These are phyloP conservation scores for Peniophora sp. DNA, from an alignment of 1,284 basidiomycete species.

Conservation along the genomic window DNA sequence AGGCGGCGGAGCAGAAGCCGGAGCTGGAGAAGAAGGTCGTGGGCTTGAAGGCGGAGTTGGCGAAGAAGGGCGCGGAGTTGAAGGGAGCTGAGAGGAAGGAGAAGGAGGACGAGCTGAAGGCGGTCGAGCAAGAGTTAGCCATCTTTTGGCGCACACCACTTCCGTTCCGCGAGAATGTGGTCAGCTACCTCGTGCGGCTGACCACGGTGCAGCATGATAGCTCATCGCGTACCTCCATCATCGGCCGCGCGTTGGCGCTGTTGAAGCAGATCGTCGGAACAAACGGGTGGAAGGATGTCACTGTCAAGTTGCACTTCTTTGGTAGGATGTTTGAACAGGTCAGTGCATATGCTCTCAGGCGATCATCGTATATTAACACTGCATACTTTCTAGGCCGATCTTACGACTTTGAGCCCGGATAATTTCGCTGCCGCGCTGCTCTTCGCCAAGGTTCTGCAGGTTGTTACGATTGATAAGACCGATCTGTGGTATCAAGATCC, in stretches of 20 bases:
- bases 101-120: slow-evolving; percentile 11
- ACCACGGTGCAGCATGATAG: slow-evolving; percentile 72
- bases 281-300: slow-evolving; percentile 89
- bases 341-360: slow-evolving; percentile 15
- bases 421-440: slow-evolving; percentile 69
- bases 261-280: slow-evolving; percentile 78
- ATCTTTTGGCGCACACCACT: slow-evolving; percentile 68
- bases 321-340: slow-evolving; percentile 78
- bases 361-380: background rate
- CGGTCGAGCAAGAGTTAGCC: slow-evolving; percentile 15
- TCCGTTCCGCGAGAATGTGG: slow-evolving; percentile 79
- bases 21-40: no score
- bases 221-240: slow-evolving; percentile 52
- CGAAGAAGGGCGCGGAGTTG: slow-evolving; percentile 6
- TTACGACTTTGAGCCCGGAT: slow-evolving; percentile 46
- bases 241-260: slow-evolving; percentile 74
- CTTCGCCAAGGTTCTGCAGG: slow-evolving; percentile 85
- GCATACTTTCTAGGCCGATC: slow-evolving; percentile 48
- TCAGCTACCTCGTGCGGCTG: slow-evolving; percentile 90
- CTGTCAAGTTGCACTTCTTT: slow-evolving; percentile 88
- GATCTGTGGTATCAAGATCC: slow-evolving; percentile 69
- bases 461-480: slow-evolving; percentile 78
- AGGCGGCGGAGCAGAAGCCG: slow-evolving; percentile 27
- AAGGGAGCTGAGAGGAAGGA: slow-evolving; percentile 8
- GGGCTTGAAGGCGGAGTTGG: no score